Conservation (phyloP, 2,329 filamentous ascomycete species). For the Penicillium sp. region DNA sequence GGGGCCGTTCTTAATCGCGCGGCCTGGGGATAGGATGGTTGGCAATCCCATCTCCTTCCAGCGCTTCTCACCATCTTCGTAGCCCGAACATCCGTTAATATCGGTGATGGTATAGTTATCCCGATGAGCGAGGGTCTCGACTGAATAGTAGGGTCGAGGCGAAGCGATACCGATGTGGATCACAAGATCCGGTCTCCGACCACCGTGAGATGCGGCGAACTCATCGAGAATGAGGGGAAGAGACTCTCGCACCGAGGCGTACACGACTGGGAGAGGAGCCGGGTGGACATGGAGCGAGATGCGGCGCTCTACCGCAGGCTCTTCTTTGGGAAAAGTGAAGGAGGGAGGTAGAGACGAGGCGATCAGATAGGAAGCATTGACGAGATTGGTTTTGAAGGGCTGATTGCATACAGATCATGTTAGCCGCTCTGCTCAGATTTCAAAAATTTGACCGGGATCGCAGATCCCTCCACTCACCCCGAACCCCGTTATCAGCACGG, state of each 20-base stretch:
- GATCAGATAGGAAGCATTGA: conserved; percentile 82
- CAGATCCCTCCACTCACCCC: conserved; percentile 32
- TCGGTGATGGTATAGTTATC: conserved; percentile 70
- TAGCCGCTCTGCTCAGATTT: no score
- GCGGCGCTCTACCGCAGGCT: conserved; percentile 27
- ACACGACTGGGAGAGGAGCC: conserved; percentile 67
- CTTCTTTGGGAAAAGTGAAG: conserved; percentile 48
- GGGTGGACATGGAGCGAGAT: conserved; percentile 55
- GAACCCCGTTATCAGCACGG: conserved; percentile 38
- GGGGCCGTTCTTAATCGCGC: conserved; percentile 6
- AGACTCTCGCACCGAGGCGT: conserved; percentile 61
- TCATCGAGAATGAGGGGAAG: conserved; percentile 62
- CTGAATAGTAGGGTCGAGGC: conserved; percentile 62
- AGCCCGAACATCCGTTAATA: conserved; percentile 56
- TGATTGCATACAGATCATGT: conserved; percentile 44
- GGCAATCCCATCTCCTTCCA: conserved; percentile 52
- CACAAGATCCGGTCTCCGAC: conserved; percentile 58
- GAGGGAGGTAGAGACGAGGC: conserved; percentile 64
- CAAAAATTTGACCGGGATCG: conserved; percentile 8
- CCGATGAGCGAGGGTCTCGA: conserved; percentile 69
- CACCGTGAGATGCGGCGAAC: conserved; percentile 40
- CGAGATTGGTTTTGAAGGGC: conserved; percentile 71
- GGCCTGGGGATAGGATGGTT: conserved; percentile 55
- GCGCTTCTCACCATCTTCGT: conserved; percentile 49
- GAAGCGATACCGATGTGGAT: conserved; percentile 78